Base-by-base conservation (phyloP, 2,329 filamentous ascomycete species). In the Aspergillus spinulosporus region DNA sequence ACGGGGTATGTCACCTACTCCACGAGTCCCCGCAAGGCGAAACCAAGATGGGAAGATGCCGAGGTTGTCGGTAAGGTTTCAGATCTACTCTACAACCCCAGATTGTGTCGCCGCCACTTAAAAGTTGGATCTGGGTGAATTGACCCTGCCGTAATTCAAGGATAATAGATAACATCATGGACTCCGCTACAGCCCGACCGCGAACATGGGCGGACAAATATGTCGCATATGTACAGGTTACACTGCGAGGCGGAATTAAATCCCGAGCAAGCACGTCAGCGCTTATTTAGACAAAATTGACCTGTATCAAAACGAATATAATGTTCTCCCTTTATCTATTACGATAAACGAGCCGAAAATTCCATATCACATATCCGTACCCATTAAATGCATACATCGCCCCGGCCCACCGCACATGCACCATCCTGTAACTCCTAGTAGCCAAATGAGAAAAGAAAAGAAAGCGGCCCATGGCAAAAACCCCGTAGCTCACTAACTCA, bases 31-130 rank as follows among this genome's bases (percentile, higher is more conserved):
- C 52, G 52, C 52, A 52, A 40, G 32, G 11, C 29, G 14, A 8
- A 9, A 29, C 5, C 6, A 28, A 32, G 5, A n/a, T 15, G 21
- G 31, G 15, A 47, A 39, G 29, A 46, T 53, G 21, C 55, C 55
- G 55, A 57, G 55, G 55, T 57, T 57, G 49, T 57, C 55, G 55
- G 55, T 57, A 57, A 37, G 11, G 34, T 4, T 12, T 12, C 31
- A 34, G 31, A 37, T 37, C 34, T 12, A 37, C 4, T 4, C 11
- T 37, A 37, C 21, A 21, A 21, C 21, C 21, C 21, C 21, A 21
- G 21, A 21, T 21, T 21, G 21, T 21, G 21, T 21, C 21, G 21
- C 21, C 21, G 21, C 21, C 21, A 21, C 21, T 21, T 21, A 21
- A 21, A 21, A 21, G 21, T 21, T 21, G 21, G 21, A 21, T 21